phyloP scores from a whole-genome alignment of 345 rosid genomes.

The Brassica incana region DNA sequence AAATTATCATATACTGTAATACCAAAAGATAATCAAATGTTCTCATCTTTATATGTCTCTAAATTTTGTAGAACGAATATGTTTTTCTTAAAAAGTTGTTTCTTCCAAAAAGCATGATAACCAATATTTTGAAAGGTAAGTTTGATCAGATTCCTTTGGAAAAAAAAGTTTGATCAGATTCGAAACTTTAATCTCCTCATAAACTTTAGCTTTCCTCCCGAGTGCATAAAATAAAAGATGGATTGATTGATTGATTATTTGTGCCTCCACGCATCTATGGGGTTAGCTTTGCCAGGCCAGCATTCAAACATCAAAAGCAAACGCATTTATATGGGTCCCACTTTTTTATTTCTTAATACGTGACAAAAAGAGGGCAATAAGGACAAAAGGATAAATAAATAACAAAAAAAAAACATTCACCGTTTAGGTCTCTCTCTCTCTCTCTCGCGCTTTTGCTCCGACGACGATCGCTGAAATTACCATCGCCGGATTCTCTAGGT shows the following conservation, averaged over 20 bases:
- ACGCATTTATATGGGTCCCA: conserved; percentile 28
- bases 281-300: conserved; percentile 29
- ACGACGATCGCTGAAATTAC: conserved; percentile 23
- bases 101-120: background rate
- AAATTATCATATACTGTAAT: background rate
- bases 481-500: conserved; percentile 4
- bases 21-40: background rate
- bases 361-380: background rate
- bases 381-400: background rate
- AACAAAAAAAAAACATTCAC: background rate
- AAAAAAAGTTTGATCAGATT: background rate
- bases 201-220: conserved; percentile 9
- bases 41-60: background rate
- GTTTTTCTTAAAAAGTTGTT: background rate
- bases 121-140: background rate
- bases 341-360: background rate
- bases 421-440: conserved; percentile 22
- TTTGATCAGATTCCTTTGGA: background rate
- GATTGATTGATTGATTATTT: background rate
- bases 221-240: background rate
- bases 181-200: background rate
- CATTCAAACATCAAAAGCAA: conserved; percentile 19
- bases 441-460: conserved; percentile 7
- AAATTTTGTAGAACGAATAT: background rate
- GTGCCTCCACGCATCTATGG: conserved; percentile 13